phyloP scores from a whole-genome alignment of 768 basidiomycete species.

The Collybia mongolica region DNA sequence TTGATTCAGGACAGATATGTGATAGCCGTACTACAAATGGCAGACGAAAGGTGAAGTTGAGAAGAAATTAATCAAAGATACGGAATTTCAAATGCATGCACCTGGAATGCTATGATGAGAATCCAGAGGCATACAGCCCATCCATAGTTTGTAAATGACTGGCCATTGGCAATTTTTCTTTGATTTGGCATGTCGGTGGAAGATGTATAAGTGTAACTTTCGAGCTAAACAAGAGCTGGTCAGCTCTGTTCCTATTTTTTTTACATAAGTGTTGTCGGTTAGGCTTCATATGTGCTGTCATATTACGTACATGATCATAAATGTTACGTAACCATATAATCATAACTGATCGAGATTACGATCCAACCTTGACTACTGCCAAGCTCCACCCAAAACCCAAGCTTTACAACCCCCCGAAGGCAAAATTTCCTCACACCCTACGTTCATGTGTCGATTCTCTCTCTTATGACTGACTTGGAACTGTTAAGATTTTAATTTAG shows the following conservation, averaged over 20 bases:
- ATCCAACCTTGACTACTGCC: not conserved
- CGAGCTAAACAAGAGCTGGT: too few relatives aligned
- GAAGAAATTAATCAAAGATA: not conserved
- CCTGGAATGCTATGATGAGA: slow-evolving; percentile 60
- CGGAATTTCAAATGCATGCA: slow-evolving; percentile 12
- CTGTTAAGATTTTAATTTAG: too few relatives aligned
- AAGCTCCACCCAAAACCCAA: too few relatives aligned
- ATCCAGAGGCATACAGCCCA: slow-evolving; percentile 70
- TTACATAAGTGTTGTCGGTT: too few relatives aligned
- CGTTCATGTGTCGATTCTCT: not conserved
- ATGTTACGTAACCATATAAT: too few relatives aligned
- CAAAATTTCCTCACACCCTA: not conserved
- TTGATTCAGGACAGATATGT: slow-evolving; percentile 90
- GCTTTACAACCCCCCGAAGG: too few relatives aligned
- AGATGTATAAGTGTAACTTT: too few relatives aligned
- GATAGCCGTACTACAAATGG: slow-evolving; percentile 74
- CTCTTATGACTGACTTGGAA: too few relatives aligned
- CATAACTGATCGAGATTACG: not conserved
- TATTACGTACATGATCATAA: too few relatives aligned
- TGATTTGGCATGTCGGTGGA: slow-evolving; percentile 12
- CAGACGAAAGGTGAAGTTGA: slow-evolving; percentile 1
- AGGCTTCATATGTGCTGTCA: too few relatives aligned
- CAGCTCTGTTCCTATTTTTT: too few relatives aligned
- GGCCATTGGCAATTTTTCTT: slow-evolving; percentile 7
- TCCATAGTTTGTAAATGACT: slow-evolving; percentile 57